phyloP scores from a whole-genome alignment of 108 stramenopile genomes.

The Mediolabrus comicus region DNA sequence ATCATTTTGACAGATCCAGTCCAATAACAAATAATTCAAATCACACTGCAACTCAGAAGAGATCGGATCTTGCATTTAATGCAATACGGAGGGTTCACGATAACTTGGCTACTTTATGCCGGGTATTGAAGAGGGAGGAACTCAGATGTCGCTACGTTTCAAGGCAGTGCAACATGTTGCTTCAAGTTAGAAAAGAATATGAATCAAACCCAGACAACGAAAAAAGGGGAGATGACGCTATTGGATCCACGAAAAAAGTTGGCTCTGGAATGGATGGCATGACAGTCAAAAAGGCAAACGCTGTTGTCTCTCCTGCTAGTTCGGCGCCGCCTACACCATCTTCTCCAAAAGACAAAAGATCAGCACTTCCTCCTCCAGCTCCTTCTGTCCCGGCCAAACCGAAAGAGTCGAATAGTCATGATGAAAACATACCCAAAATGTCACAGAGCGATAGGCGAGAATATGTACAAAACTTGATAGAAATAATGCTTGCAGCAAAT shows the following conservation, averaged over 20 bases:
- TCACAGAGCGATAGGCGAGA: slow-evolving; percentile 39
- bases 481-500: slow-evolving; percentile 67
- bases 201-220: slow-evolving; percentile 8
- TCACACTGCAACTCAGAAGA: slow-evolving; percentile 1
- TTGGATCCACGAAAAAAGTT: not conserved
- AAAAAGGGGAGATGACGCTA: not conserved
- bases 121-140: slow-evolving; percentile 78
- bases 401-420: slow-evolving; percentile 11
- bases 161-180: slow-evolving; percentile 51
- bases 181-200: slow-evolving; percentile 47
- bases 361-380: not conserved
- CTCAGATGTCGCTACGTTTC: slow-evolving; percentile 73
- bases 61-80: slow-evolving; percentile 37
- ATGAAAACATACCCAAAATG: slow-evolving; percentile 6
- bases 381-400: not conserved
- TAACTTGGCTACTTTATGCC: slow-evolving; percentile 69
- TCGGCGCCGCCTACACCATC: not conserved
- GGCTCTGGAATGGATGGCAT: not conserved
- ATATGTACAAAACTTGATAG: slow-evolving; percentile 66
- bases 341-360: slow-evolving; percentile 13
- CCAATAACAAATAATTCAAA: not conserved
- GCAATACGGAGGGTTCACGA: slow-evolving; percentile 68
- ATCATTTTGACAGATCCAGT: not conserved
- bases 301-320: not conserved
- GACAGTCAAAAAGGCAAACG: not conserved